Percentiles rank a stretch among this genome's conserved stretches.
These are phyloP conservation scores for Cymodocea nodosa DNA, from an alignment of 116 monocot genomes.

Conservation along the genomic window DNA sequence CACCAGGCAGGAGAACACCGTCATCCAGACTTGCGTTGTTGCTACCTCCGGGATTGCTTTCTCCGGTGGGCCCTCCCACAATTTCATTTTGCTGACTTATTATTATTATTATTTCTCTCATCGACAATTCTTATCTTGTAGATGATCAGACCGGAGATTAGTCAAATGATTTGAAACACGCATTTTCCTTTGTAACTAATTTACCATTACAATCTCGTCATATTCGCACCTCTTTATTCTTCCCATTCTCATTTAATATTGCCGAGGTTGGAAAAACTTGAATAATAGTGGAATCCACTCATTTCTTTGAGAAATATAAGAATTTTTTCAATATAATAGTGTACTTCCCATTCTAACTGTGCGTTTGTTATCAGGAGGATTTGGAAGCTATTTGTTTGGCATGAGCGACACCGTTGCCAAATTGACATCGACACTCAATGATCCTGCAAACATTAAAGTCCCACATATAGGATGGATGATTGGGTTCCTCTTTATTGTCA, in stretches of 20 bases:
- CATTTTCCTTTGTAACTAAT: no score
- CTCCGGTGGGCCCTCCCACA: conserved; percentile 24
- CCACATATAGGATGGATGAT: conserved; percentile 50
- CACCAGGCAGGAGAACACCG: conserved; percentile 85
- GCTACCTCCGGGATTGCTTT: conserved; percentile 56
- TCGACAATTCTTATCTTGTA: no score
- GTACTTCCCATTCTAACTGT: no score
- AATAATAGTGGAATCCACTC: no score
- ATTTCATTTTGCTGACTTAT: neutral
- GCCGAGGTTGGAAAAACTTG: no score
- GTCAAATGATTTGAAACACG: no score
- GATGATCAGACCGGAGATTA: neutral
- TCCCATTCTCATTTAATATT: no score
- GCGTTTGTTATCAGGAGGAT: conserved; percentile 30
- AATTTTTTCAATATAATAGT: no score
- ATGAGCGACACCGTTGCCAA: conserved; percentile 41
- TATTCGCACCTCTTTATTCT: no score
- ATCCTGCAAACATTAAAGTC: conserved; percentile 25
- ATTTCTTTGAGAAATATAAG: no score
- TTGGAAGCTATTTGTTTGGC: conserved; percentile 42
- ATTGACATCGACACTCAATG: conserved; percentile 11
- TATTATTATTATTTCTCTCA: neutral
- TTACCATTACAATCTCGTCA: no score
- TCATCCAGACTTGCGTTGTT: conserved; percentile 79
- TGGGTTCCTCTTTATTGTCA: conserved; percentile 44